phyloP scores from a whole-genome alignment of 805 yeast species.

The Pichia exigua region DNA sequence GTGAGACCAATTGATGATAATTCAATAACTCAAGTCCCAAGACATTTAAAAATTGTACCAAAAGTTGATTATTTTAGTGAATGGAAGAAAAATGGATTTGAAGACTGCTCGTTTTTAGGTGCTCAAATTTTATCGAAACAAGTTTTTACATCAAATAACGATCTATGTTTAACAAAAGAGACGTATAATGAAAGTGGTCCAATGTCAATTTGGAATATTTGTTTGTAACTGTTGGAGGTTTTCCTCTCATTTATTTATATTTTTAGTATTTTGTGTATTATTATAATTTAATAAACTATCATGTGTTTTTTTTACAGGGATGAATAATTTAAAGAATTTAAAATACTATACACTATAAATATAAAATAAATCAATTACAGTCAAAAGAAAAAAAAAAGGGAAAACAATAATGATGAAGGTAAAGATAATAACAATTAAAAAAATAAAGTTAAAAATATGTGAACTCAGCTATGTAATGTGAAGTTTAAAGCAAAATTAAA shows the following conservation, averaged over 20 bases:
- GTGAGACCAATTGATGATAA: constrained; percentile 20
- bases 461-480: background rate
- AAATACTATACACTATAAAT: background rate
- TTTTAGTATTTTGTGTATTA: background rate
- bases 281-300: background rate
- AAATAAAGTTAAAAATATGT: too few species aligned
- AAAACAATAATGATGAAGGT: too few species aligned
- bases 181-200: constrained; percentile 79
- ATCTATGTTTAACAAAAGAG: constrained; percentile 59
- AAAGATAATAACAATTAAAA: too few species aligned
- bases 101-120: constrained; percentile 74
- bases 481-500: background rate
- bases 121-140: constrained; percentile 85
- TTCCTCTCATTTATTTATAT: background rate
- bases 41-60: constrained; percentile 57
- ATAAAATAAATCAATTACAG: background rate
- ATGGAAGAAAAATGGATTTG: constrained; percentile 80
- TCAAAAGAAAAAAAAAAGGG: background rate
- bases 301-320: background rate
- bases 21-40: constrained; percentile 61
- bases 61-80: constrained; percentile 91
- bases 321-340: too few species aligned
- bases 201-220: constrained; percentile 57
- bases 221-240: constrained; percentile 13
- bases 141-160: constrained; percentile 62